Base-by-base conservation (phyloP, 306 rosid species). In the Rubus parviflorus region DNA sequence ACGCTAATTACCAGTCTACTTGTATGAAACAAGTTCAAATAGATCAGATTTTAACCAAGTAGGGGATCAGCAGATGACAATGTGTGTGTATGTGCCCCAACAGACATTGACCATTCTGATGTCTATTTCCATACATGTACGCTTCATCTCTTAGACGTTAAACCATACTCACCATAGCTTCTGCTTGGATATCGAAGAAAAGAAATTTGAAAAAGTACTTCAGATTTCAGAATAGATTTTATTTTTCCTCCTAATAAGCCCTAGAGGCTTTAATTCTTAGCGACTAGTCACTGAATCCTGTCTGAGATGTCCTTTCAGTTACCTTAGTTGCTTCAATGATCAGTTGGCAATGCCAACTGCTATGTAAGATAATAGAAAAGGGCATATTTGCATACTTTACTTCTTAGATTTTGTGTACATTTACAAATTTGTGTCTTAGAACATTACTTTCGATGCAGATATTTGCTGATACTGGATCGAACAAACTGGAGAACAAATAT, bases 401-500 rank as follows among this genome's bases (percentile, higher is more conserved):
- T 30, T 30, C 35, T 30, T 30, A 30, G 35, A 30, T 30, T 30
- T 30, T 30, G 35, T 30, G 35, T 30, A 30, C 35, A 30, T 30
- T 30, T 30, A 30, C 35, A 64, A 64, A 37, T 64, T 64, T 41
- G 48, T 64, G 35, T 51, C 47, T 63, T 16, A 9, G 19, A 51
- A 35, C 13, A 13, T 47, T 46, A 23, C 25, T 69, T 45, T 81
- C 22, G 60, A 68, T 14, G 73, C 90, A 94, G 98, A 52, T 90
- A 94, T 83, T 78, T 92, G 81, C 57, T 94, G 83, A 83, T 92
- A 84, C 81, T 94, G 89, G 98, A 94, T 60, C 94, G 97, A 48
- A 94, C 97, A 73, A 92, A 94, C 78, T 92, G 98, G 98, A 92
- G 89, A 79, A 83, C 97, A 14, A 94, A 94, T 53, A 92, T 94